Evolutionary conservation across 1,139 yeast species (phyloP), one percentile per base, ranked within the genome.

Genomic region (Tardiomyces depauwii): DNA sequence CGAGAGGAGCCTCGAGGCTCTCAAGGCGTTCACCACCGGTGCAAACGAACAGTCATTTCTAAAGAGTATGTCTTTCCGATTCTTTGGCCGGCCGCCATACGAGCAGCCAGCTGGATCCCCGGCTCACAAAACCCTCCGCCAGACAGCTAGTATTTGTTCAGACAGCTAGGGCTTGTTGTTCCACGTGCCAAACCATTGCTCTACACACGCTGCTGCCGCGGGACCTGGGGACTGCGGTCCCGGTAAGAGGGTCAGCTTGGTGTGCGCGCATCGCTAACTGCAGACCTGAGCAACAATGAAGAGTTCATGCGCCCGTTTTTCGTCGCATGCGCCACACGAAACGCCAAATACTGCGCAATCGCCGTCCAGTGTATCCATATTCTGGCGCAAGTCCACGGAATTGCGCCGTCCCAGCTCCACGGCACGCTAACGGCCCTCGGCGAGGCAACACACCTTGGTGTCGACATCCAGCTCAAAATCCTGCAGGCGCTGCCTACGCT

Each of bases 401-500:
- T 89, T 11, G 79, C 87, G 0, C 63, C 70, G 1, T 65, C 68
- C 1, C 73, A 77, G 47, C 62, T 85, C 25, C 69, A 70, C 25
- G 69, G 73, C 6, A 70, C 88, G 5, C 65, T 89, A 30, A 80
- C 76, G 36, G 80, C 91, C 0, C 70, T 89, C 39, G 67, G 70
- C 39, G 93, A 84, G 48, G 86, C 95, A 0, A 76, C 93, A 0
- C 81, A 79, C 56, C 67, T 84, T 40, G 86, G 93, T 0, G 72
- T 77, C 30, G 97, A 91, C 44, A 82, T 86, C 42, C 96, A 89
- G 62, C 71, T 91, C 51, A 82, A 88, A 56, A 82, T 88, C n/a
- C 67, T 91, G 36, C 98, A 91, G 65, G 72, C 87, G 28, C 69
- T 89, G 30, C 96, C 96, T 0, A 71, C 81, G 2, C 66, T 89